Evolutionary conservation across 2,329 filamentous ascomycete species (phyloP).

Genomic region (Chrysosporium keratinophilum): DNA sequence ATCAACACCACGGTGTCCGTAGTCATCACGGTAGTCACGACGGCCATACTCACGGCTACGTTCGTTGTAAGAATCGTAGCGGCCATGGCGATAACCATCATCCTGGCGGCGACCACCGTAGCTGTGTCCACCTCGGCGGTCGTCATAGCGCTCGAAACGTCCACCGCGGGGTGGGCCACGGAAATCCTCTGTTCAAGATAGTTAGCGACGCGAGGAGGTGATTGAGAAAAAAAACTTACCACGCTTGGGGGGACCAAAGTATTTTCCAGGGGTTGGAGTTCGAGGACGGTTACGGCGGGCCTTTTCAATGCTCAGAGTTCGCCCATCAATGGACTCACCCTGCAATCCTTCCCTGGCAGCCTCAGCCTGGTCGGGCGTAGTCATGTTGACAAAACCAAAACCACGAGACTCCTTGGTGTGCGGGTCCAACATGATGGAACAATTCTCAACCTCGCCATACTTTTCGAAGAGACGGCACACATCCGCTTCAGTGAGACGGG

Average conservation of each 20-base stretch:
- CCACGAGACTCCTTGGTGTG: slow-evolving; percentile 98
- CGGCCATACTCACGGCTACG: slow-evolving; percentile 31
- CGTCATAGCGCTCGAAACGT: slow-evolving; percentile 41
- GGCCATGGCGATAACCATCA: slow-evolving; percentile 35
- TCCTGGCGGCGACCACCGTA: slow-evolving; percentile 34
- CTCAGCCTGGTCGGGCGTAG: slow-evolving; percentile 86
- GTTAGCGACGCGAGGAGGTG: slow-evolving; percentile 13
- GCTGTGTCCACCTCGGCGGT: slow-evolving; percentile 36
- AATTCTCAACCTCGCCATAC: slow-evolving; percentile 97
- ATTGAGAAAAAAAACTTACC: slow-evolving; percentile 48
- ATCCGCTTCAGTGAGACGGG: slow-evolving; percentile 77
- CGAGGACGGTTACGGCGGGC: slow-evolving; percentile 88
- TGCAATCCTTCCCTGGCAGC: slow-evolving; percentile 93
- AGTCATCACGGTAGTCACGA: slow-evolving; percentile 21
- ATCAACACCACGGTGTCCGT: slow-evolving; percentile 41
- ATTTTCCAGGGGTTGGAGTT: slow-evolving; percentile 95
- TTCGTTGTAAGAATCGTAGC: slow-evolving; percentile 43
- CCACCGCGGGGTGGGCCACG: slow-evolving; percentile 37
- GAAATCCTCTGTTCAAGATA: slow-evolving; percentile 33
- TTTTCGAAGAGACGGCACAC: slow-evolving; percentile 95
- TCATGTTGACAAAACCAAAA: slow-evolving; percentile 99
- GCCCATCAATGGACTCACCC: slow-evolving; percentile 87
- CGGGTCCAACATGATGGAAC: slow-evolving; percentile 98
- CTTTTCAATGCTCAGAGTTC: slow-evolving; percentile 97
- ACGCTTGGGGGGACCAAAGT: slow-evolving; percentile 96